Percentiles rank a stretch among this genome's conserved stretches.
Evolutionary conservation across 2,329 filamentous ascomycete genomes (phyloP).

Genomic region (Cladosporium halotolerans): DNA sequence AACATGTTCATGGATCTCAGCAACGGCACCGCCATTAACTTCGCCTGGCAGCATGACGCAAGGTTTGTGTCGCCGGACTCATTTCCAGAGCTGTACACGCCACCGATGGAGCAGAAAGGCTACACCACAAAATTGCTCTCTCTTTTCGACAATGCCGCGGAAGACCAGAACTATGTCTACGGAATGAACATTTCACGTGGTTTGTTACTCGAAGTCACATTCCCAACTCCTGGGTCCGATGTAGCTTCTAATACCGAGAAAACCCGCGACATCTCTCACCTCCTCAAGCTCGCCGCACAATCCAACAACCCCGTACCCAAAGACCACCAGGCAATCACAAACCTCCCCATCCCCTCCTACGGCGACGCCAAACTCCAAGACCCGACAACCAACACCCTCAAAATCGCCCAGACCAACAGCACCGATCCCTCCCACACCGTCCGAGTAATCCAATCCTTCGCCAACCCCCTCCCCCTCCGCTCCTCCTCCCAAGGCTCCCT

Average conservation of each 20-base stretch:
- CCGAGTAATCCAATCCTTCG: slow-evolving; percentile 18
- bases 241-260: background rate
- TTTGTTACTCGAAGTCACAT: slow-evolving; percentile 23
- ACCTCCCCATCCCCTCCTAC: background rate
- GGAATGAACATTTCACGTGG: slow-evolving; percentile 19
- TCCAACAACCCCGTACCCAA: background rate
- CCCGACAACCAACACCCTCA: slow-evolving; percentile 4
- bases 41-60: slow-evolving; percentile 21
- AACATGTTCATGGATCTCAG: slow-evolving; percentile 20
- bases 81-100: slow-evolving; percentile 14
- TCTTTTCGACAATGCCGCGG: slow-evolving; percentile 45
- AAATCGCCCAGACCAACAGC: slow-evolving; percentile 15
- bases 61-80: slow-evolving; percentile 12
- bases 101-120: slow-evolving; percentile 13
- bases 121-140: slow-evolving; percentile 19
- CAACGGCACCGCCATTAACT: slow-evolving; percentile 17
- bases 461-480: slow-evolving; percentile 17
- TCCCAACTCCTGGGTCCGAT: slow-evolving; percentile 13
- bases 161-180: slow-evolving; percentile 22
- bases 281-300: background rate
- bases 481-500: slow-evolving; percentile 23
- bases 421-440: slow-evolving; percentile 16
- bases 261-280: background rate
- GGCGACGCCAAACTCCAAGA: background rate
- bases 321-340: background rate